These are phyloP conservation scores for Cyberlindnera mycetangii DNA, from an alignment of 805 yeast genomes.

Conservation along the genomic window DNA sequence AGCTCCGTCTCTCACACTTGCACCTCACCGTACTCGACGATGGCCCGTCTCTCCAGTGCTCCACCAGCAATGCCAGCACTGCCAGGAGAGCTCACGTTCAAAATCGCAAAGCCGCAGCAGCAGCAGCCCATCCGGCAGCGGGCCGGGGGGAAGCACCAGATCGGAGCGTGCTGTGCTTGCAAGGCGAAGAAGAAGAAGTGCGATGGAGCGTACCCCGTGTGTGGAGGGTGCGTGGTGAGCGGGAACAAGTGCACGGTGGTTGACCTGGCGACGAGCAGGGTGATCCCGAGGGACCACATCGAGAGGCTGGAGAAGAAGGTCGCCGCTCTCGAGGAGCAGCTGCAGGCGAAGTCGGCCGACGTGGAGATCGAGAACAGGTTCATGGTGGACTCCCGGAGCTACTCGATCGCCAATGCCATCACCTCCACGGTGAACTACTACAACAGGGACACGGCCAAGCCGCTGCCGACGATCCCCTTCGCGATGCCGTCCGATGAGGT, in stretches of 20 bases:
- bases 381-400: slow-evolving; percentile 33
- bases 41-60: too few species aligned
- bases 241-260: slow-evolving; percentile 43
- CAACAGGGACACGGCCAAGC: slow-evolving; percentile 1
- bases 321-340: background rate
- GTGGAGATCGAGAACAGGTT: slow-evolving; percentile 32
- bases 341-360: too few species aligned
- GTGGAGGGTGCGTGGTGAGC: slow-evolving; percentile 40
- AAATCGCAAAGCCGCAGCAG: slow-evolving; percentile 5
- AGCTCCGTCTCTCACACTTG: too few species aligned
- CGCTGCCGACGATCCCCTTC: slow-evolving; percentile 18
- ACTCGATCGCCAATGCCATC: slow-evolving; percentile 32
- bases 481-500: slow-evolving; percentile 21
- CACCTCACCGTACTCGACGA: too few species aligned
- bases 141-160: slow-evolving; percentile 31
- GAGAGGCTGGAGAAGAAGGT: slow-evolving; percentile 39
- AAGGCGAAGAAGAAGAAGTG: slow-evolving; percentile 47
- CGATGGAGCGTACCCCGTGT: slow-evolving; percentile 48
- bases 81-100: slow-evolving; percentile 12
- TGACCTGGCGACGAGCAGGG: slow-evolving; percentile 46
- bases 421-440: slow-evolving; percentile 25
- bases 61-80: background rate
- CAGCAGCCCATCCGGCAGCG: slow-evolving; percentile 1
- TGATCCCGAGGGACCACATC: slow-evolving; percentile 45
- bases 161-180: slow-evolving; percentile 51